Percentiles rank a stretch among this genome's conserved stretches.
These are phyloP conservation scores for Pleurotus eryngii DNA, from an alignment of 768 basidiomycete species.

Conservation along the genomic window DNA sequence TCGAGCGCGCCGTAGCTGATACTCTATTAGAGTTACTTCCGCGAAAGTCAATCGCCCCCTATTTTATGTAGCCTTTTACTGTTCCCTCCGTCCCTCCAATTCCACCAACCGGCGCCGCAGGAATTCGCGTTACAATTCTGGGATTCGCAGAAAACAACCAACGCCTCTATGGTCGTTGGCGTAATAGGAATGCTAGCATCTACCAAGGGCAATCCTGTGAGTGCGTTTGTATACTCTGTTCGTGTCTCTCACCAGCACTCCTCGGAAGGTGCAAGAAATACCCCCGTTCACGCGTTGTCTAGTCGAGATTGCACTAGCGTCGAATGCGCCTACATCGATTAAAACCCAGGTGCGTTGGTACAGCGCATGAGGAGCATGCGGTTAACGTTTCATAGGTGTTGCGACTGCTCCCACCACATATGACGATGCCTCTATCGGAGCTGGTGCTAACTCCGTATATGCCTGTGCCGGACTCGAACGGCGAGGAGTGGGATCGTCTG, in stretches of 20 bases:
- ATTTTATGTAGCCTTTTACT: conserved; percentile 65
- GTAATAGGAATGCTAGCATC: conserved; percentile 84
- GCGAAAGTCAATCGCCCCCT: conserved; percentile 76
- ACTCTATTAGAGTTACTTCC: conserved; percentile 82
- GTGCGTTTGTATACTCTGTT: not conserved
- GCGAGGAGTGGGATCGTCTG: conserved; percentile 91
- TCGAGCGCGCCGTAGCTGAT: conserved; percentile 10
- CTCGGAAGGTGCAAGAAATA: conserved; percentile 50
- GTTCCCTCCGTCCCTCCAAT: conserved; percentile 62
- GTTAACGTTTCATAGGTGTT: conserved; percentile 32
- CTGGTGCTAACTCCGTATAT: conserved; percentile 71
- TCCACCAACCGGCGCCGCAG: conserved; percentile 65
- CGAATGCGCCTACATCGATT: conserved; percentile 85
- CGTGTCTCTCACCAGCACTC: not conserved
- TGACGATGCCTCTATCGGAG: conserved; percentile 61
- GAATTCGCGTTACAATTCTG: conserved; percentile 96
- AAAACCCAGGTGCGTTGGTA: conserved; percentile 71
- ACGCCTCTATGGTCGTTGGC: conserved; percentile 74
- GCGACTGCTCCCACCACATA: conserved; percentile 41
- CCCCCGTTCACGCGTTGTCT: conserved; percentile 70
- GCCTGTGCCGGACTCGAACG: conserved; percentile 77
- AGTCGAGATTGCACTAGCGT: conserved; percentile 83
- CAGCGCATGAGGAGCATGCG: not conserved
- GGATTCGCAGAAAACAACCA: conserved; percentile 87
- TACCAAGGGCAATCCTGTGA: conserved; percentile 63